Percentiles rank a stretch among this genome's conserved stretches.
Evolutionary conservation across 2,329 filamentous ascomycete species (phyloP).

Genomic region (Colletotrichum trifolii): DNA sequence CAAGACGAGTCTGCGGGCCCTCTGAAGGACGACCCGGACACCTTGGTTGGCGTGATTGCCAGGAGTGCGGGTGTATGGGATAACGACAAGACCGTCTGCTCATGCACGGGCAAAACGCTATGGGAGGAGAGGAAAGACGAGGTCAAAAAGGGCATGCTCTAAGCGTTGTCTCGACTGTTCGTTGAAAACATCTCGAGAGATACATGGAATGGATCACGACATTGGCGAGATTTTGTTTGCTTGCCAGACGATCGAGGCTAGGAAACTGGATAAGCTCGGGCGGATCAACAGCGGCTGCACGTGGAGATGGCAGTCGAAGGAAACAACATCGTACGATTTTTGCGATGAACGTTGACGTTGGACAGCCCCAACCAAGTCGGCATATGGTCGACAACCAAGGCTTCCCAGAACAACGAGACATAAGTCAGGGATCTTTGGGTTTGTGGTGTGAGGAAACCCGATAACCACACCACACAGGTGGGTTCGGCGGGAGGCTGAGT

Average conservation of each 20-base stretch:
- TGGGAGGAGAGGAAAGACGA: constrained; percentile 97
- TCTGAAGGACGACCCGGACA: constrained; percentile 81
- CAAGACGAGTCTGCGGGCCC: constrained; percentile 65
- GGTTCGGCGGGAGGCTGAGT: constrained; percentile 31
- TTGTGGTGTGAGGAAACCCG: constrained; percentile 17
- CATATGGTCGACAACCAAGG: constrained; percentile 8
- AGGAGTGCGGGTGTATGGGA: constrained; percentile 98
- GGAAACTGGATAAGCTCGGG: constrained; percentile 29
- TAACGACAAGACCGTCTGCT: constrained; percentile 98
- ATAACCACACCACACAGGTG: constrained; percentile 24
- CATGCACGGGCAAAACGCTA: constrained; percentile 96
- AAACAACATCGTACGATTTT: constrained; percentile 38
- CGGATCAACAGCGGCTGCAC: constrained; percentile 30
- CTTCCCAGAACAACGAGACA: constrained; percentile 20
- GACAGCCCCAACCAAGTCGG: constrained; percentile 8
- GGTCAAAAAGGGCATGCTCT: constrained; percentile 86
- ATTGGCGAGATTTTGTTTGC: constrained; percentile 25
- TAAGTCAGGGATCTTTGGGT: constrained; percentile 6
- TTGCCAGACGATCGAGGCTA: constrained; percentile 19
- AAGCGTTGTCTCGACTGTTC: background rate
- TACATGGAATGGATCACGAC: constrained; percentile 18
- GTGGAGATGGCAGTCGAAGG: constrained; percentile 24
- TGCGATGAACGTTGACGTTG: constrained; percentile 32
- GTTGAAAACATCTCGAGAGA: constrained; percentile 20
- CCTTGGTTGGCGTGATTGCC: constrained; percentile 92